These are phyloP conservation scores for Aspergillus arachidicola DNA, from an alignment of 2,329 filamentous ascomycete species.

Conservation along the genomic window DNA sequence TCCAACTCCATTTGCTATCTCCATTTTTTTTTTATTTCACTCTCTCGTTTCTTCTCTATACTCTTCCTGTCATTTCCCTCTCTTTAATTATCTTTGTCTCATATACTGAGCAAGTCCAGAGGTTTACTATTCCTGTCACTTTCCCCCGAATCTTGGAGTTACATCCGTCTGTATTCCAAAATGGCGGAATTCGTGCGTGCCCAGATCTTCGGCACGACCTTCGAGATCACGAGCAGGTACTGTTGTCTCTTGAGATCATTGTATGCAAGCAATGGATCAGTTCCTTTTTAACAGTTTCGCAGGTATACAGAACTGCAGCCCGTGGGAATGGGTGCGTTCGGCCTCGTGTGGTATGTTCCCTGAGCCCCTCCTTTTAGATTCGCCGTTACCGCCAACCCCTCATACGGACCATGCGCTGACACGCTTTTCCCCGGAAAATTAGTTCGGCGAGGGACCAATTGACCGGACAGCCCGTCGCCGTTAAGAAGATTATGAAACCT, in stretches of 20 bases:
- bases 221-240: constrained; percentile 98
- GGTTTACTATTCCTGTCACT: neutral
- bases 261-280: neutral
- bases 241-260: constrained; percentile 10
- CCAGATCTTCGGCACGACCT: constrained; percentile 99
- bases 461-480: constrained; percentile 92
- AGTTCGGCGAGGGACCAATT: constrained; percentile 98
- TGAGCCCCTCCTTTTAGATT: constrained; percentile 17
- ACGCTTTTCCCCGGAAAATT: neutral
- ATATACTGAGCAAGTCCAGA: constrained; percentile 13
- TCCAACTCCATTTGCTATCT: constrained; percentile 1
- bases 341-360: constrained; percentile 82
- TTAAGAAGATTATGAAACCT: constrained; percentile 99
- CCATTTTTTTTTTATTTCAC: constrained; percentile 11
- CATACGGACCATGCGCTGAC: constrained; percentile 16
- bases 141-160: constrained; percentile 16
- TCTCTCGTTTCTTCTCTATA: constrained; percentile 3
- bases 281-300: constrained; percentile 30
- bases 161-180: constrained; percentile 43
- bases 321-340: constrained; percentile 98
- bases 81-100: constrained; percentile 10
- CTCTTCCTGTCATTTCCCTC: constrained; percentile 11
- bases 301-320: constrained; percentile 98
- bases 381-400: constrained; percentile 8
- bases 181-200: constrained; percentile 99